Percentiles rank a stretch among this genome's conserved stretches.
These are phyloP conservation scores for Arxiozyma telluris DNA, from an alignment of 1,139 yeast genomes.

Conservation along the genomic window DNA sequence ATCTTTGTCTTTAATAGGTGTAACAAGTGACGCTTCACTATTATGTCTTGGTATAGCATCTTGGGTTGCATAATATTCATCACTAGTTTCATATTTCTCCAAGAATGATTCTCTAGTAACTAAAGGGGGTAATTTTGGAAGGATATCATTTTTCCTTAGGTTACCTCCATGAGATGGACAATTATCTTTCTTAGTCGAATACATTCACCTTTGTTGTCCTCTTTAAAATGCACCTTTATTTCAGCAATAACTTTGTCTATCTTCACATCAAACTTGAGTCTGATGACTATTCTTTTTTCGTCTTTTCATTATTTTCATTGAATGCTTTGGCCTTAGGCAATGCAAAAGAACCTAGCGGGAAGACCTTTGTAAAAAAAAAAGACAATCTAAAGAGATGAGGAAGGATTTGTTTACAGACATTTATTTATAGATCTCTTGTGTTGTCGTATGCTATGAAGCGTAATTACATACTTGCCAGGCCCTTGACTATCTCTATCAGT, in stretches of 20 bases:
- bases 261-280: too few relatives aligned
- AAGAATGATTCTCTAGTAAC: constrained; percentile 17
- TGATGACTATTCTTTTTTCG: neutral
- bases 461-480: too few relatives aligned
- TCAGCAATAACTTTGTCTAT: neutral
- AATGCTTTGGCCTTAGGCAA: neutral
- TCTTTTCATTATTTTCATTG: too few relatives aligned
- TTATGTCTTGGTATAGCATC: neutral
- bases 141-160: constrained; percentile 1
- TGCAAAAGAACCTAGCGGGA: neutral
- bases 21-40: neutral
- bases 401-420: neutral
- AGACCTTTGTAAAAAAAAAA: neutral
- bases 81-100: constrained; percentile 4
- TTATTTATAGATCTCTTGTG: too few relatives aligned
- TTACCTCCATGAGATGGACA: neutral
- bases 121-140: constrained; percentile 28
- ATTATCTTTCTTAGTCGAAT: neutral
- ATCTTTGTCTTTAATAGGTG: neutral
- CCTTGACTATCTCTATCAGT: too few relatives aligned
- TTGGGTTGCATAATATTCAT: constrained; percentile 2
- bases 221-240: too few relatives aligned
- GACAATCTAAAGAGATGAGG: too few relatives aligned
- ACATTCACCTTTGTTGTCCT: neutral
- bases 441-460: neutral